phyloP scores from a whole-genome alignment of 331 rosid genomes.

The Acacia pycnantha region DNA sequence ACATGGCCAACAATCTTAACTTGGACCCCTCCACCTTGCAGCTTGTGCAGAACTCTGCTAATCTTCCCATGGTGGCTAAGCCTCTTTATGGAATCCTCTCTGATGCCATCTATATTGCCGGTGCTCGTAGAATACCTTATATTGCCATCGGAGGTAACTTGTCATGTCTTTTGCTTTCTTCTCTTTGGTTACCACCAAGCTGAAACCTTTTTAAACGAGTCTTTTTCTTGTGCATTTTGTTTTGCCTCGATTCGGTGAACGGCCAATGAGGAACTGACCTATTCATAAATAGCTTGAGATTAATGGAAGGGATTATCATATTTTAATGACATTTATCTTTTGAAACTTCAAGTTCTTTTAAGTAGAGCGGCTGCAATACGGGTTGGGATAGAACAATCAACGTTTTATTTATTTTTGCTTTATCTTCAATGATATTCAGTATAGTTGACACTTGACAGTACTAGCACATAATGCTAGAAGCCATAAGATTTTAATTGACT shows the following conservation, averaged over 20 bases:
- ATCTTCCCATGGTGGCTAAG: slow-evolving; percentile 92
- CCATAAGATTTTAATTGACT: neutral
- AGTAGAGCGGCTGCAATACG: neutral
- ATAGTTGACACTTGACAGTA: neutral
- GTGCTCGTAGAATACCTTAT: slow-evolving; percentile 82
- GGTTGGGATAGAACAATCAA: neutral
- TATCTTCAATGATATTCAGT: neutral
- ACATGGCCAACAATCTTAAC: slow-evolving; percentile 70
- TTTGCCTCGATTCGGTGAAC: neutral
- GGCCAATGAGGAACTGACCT: neutral
- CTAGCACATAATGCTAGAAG: neutral
- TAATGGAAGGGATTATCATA: neutral
- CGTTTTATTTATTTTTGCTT: neutral
- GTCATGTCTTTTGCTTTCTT: neutral
- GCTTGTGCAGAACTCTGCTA: slow-evolving; percentile 69
- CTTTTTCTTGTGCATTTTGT: neutral
- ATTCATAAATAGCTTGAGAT: neutral
- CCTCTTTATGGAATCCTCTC: slow-evolving; percentile 83
- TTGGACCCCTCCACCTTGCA: slow-evolving; percentile 69
- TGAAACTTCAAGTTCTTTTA: neutral
- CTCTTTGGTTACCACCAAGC: neutral
- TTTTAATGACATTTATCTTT: neutral
- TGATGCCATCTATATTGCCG: slow-evolving; percentile 68
- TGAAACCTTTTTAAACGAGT: neutral
- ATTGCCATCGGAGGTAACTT: slow-evolving; percentile 73